Evolutionary conservation across 2,329 filamentous ascomycete genomes (phyloP).

Genomic region (Seiridium cupressi): DNA sequence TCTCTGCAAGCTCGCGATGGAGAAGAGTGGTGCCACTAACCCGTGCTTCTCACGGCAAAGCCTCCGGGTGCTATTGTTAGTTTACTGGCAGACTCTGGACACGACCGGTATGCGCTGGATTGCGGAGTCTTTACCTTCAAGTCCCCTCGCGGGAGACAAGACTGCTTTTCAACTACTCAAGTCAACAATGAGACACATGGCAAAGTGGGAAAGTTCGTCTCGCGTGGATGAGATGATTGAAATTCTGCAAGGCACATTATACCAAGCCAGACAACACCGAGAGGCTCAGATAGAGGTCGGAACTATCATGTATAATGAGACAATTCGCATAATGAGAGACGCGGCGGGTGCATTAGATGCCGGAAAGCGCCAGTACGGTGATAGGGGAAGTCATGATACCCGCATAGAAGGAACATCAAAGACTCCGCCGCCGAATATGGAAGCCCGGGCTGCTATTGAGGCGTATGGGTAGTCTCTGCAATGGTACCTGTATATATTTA

Average conservation of each 20-base stretch:
- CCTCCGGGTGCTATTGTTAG: conserved; percentile 19
- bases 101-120: conserved; percentile 18
- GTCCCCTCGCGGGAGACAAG: conserved; percentile 19
- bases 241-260: conserved; percentile 16
- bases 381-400: background rate
- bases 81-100: conserved; percentile 20
- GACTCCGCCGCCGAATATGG: background rate
- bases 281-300: conserved; percentile 11
- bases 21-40: conserved; percentile 18
- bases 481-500: background rate
- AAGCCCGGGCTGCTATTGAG: background rate
- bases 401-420: background rate
- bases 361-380: background rate
- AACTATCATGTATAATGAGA: conserved; percentile 18
- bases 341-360: conserved; percentile 11
- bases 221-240: conserved; percentile 10
- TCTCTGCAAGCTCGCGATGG: conserved; percentile 24
- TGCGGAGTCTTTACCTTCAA: conserved; percentile 17
- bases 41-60: conserved; percentile 24
- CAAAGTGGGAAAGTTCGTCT: conserved; percentile 6
- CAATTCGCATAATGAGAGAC: conserved; percentile 23
- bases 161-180: conserved; percentile 17
- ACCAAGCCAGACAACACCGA: conserved; percentile 10
- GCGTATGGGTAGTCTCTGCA: background rate
- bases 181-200: conserved; percentile 16